Base-by-base conservation (phyloP, 768 basidiomycete species). In the Scleroderma citrinum region DNA sequence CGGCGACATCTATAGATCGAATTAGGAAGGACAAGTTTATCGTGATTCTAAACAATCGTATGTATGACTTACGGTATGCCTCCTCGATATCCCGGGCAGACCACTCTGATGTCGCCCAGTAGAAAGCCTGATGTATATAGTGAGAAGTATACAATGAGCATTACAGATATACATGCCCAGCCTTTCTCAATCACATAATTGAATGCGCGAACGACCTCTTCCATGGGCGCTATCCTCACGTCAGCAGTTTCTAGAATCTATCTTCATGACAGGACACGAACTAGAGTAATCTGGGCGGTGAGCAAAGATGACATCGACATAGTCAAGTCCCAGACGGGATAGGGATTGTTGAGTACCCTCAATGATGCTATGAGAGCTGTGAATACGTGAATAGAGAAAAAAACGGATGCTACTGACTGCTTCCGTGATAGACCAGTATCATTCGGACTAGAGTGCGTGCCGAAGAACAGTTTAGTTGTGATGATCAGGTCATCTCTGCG, bases 161-260 rank as follows among this genome's bases (percentile, higher is more conserved):
- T 8, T 29, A 5, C 16, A 19, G 30, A 7, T 11, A 47, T 67
- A 24, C 21, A 62, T n/a, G n/a, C 75, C 72, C 74, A 71, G 51
- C 76, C 76, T 36, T 69, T 59, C 44, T 77, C 72, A 53, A 81
- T 76, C 34, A 79, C 61, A 41, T 68, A 71, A 65, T 76, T 78
- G 69, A 83, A 81, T 1, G 77, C 78, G 24, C 81, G 73, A 48
- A 83, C 80, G 38, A 70, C 66, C 62, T 83, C 81, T 54, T 79
- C 77, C 67, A 74, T 71, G 2, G 73, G 71, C 20, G 67, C 71
- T 69, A 39, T 36, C 29, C 13, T 4, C 3, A 0, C 13, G 11
- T 65, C 31, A 56, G 53, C 26, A 30, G 14, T 19, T 7, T 8
- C 14, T 5, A 14, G 16, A 13, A 23, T 7, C 4, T 24, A 36